Percentiles rank a stretch among this genome's conserved stretches.
Conservation (phyloP, 176 grass and related monocot species). For the Hyparrhenia diplandra region DNA sequence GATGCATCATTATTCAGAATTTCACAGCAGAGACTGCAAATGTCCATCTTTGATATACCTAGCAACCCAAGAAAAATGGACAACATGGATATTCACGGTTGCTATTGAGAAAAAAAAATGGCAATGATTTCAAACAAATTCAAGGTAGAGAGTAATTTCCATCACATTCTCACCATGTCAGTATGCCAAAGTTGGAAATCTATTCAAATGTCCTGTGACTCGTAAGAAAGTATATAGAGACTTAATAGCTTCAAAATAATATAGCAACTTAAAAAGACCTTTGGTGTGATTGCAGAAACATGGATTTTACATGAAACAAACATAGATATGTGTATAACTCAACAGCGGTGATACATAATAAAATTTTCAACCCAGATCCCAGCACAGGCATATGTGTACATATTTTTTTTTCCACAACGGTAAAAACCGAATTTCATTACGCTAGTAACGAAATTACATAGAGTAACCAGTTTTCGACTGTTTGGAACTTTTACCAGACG, state of each 20-base stretch:
- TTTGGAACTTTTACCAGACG: too few relatives aligned
- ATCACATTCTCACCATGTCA: neutral
- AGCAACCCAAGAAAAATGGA: neutral
- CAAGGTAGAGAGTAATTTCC: neutral
- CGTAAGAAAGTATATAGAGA: neutral
- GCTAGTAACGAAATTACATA: too few relatives aligned
- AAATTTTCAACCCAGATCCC: neutral
- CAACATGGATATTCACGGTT: neutral
- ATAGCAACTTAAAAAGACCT: neutral
- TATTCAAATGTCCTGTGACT: neutral
- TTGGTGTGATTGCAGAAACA: neutral
- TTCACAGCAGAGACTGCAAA: neutral
- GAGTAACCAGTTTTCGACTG: too few relatives aligned
- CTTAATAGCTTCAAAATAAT: neutral
- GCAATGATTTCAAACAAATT: neutral
- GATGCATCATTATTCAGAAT: neutral
- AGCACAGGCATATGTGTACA: neutral
- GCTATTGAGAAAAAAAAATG: neutral
- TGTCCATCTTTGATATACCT: neutral
- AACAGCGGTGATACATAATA: neutral
- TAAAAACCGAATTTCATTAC: too few relatives aligned
- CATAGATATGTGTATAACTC: neutral
- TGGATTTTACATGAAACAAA: constrained; percentile 5
- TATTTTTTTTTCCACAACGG: too few relatives aligned
- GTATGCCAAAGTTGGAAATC: neutral